Conservation (phyloP, 306 rosid species). For the Acacia confusa region DNA sequence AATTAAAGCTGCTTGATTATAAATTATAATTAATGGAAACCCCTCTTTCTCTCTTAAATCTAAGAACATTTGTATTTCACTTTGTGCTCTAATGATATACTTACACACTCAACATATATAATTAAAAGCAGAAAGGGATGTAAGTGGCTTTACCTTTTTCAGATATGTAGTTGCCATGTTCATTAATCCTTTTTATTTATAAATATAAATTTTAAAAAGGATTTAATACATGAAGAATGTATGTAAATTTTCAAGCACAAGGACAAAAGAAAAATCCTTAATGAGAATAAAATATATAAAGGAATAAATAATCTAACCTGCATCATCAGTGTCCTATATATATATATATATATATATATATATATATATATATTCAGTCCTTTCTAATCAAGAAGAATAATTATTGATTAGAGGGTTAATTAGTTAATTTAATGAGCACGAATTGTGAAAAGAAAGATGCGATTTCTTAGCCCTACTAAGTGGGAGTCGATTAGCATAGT, state of each 20-base stretch:
- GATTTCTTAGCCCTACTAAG: slow-evolving; percentile 27
- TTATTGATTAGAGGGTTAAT: background rate
- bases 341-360: background rate
- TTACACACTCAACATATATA: background rate
- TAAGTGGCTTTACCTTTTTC: background rate
- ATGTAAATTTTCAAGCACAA: background rate
- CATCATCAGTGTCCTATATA: background rate
- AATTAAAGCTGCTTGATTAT: background rate
- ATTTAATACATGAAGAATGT: background rate
- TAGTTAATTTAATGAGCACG: slow-evolving; percentile 28
- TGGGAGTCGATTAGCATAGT: slow-evolving; percentile 28
- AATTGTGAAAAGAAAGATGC: slow-evolving; percentile 36
- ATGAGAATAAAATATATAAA: background rate
- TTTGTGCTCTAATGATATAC: background rate
- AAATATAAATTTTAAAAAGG: background rate
- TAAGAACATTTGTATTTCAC: background rate
- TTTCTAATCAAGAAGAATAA: slow-evolving; percentile 27
- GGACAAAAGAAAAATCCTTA: background rate
- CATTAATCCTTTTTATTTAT: background rate
- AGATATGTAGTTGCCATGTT: background rate
- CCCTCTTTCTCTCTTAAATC: background rate
- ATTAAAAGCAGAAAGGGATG: slow-evolving; percentile 15
- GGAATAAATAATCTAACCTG: background rate
- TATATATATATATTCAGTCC: slow-evolving; percentile 21
- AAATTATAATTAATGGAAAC: background rate